A percentile compares a stretch with the other conserved stretches of the same genome.
Evolutionary conservation across 2,329 filamentous ascomycete species (phyloP).

Genomic region (Aspergillus sp.): DNA sequence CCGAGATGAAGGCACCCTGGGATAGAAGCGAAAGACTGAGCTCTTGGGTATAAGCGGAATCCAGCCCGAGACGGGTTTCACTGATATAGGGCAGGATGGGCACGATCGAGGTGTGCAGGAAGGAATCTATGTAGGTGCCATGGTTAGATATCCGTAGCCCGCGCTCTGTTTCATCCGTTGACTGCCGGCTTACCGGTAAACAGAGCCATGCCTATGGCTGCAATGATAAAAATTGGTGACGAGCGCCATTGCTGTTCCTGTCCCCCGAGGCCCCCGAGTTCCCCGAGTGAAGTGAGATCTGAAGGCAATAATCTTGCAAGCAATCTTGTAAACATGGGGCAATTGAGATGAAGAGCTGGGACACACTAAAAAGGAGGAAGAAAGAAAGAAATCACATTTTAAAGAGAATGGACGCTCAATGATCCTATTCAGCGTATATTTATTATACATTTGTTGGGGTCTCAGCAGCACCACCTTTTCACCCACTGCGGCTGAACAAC

Average conservation of each 20-base stretch:
- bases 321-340: too few species aligned
- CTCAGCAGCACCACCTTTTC: too few species aligned
- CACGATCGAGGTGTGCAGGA: constrained; percentile 24
- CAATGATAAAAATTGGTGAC: constrained; percentile 15
- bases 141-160: not conserved
- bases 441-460: too few species aligned
- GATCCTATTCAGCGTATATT: too few species aligned
- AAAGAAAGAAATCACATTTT: too few species aligned
- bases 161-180: not conserved
- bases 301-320: too few species aligned
- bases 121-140: constrained; percentile 13
- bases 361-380: too few species aligned
- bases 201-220: constrained; percentile 16
- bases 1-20: constrained; percentile 16
- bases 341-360: too few species aligned
- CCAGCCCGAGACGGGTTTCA: constrained; percentile 18
- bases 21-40: constrained; percentile 19
- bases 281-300: not conserved
- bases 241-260: constrained; percentile 13
- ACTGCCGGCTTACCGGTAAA: constrained; percentile 10
- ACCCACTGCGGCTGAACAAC: too few species aligned
- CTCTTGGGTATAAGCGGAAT: constrained; percentile 15
- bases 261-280: constrained; percentile 6
- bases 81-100: constrained; percentile 24
- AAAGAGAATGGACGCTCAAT: too few species aligned